Evolutionary conservation across 2,329 filamentous ascomycete genomes (phyloP), one percentile per base, ranked within the genome.

Genomic region (Dactylellina haptotyla): DNA sequence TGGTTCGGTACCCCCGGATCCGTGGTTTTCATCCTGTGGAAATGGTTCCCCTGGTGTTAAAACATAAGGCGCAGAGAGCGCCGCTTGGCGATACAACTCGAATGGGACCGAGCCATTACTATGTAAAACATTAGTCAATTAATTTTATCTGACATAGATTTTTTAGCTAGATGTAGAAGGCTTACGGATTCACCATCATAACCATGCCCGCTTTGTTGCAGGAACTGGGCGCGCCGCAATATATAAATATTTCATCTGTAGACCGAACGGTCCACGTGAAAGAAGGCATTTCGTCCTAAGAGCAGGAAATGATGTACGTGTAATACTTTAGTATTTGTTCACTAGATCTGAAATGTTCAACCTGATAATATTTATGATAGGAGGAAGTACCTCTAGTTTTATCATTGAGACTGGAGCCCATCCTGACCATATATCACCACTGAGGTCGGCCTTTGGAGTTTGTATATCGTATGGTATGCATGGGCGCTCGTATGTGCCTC

Each of bases 141-240:
- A 78, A 69, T 26, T 25, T 41, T 5, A 12, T 39, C 16, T 18
- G 30, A 28, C 14, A 28, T 20, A 25, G 41, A 20, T 12, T 32
- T 9, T 70, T 32, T 41, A 12, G 54, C 67, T 4, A 70, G n/a
- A n/a, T n/a, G n/a, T n/a, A n/a, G n/a, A n/a, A n/a, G n/a, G 54
- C 83, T 72, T 82, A 88, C 86, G 88, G 85, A 78, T 93, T 94
- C 76, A 94, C 89, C 0, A 87, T 89, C 2, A 90, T 90, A 14
- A 94, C 85, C 90, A 94, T 94, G 20, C 86, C 84, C 45, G 89
- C 84, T 1, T 81, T 79, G 2, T 84, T 83, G 77, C 91, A 94
- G 1, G 89, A 90, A 0, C 83, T 84, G 0, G 87, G 84, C 0
- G 89, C 89, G 0, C 88, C 86, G 75, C 89, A 92, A 79, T 91